Evolutionary conservation across 169 alveolate genomes (phyloP).

Genomic region (Babesia sp.): DNA sequence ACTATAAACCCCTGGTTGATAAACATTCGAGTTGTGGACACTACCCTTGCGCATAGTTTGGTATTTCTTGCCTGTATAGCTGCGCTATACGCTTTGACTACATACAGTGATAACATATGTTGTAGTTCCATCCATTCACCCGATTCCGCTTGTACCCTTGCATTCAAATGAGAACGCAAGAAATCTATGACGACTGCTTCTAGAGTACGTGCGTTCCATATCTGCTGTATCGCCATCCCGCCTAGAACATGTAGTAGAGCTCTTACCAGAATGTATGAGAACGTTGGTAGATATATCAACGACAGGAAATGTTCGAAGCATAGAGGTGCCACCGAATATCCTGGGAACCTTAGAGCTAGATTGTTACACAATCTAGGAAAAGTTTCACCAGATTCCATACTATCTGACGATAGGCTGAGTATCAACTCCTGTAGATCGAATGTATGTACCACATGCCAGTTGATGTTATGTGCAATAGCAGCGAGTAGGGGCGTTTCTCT

Average conservation of each 20-base stretch:
- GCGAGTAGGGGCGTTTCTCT: not conserved
- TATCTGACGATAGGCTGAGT: not conserved
- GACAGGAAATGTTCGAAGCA: slow-evolving; percentile 41
- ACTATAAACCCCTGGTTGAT: slow-evolving; percentile 19
- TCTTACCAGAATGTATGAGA: slow-evolving; percentile 19
- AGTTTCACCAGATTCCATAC: not conserved
- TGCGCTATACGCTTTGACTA: slow-evolving; percentile 7
- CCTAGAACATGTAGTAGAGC: slow-evolving; percentile 43
- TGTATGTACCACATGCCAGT: slow-evolving; percentile 1
- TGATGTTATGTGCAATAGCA: slow-evolving; percentile 22
- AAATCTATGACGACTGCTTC: slow-evolving; percentile 50
- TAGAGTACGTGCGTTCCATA: slow-evolving; percentile 26
- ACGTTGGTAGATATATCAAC: slow-evolving; percentile 43
- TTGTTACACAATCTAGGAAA: not conserved
- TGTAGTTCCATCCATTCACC: not conserved
- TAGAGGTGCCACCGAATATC: slow-evolving; percentile 50
- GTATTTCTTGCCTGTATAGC: slow-evolving; percentile 21
- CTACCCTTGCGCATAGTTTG: slow-evolving; percentile 23
- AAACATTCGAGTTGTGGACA: slow-evolving; percentile 6
- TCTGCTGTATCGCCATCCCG: slow-evolving; percentile 17
- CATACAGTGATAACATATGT: slow-evolving; percentile 8
- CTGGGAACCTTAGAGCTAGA: slow-evolving; percentile 50
- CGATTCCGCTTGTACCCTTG: not conserved
- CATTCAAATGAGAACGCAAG: slow-evolving; percentile 10
- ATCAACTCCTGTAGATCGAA: slow-evolving; percentile 12